Conservation (phyloP, 768 basidiomycete species). For the Neoboletus magnificus region DNA sequence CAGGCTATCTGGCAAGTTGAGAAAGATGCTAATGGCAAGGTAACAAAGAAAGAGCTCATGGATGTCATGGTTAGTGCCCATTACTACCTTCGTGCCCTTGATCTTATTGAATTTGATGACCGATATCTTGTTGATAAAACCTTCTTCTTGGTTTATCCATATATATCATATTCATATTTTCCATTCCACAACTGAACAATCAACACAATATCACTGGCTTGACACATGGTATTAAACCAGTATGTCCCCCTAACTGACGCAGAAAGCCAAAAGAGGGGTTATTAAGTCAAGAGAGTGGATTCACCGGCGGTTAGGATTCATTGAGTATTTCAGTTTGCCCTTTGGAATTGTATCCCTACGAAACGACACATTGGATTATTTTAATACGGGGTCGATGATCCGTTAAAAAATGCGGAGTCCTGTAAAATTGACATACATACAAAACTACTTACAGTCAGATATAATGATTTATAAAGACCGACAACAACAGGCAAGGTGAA, state of each 20-base stretch:
- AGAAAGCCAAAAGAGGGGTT: conserved; percentile 38
- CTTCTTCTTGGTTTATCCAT: background rate
- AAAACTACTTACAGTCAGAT: background rate
- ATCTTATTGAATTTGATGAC: conserved; percentile 10
- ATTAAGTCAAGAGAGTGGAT: conserved; percentile 2
- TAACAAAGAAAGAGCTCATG: conserved; percentile 67
- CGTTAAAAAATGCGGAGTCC: background rate
- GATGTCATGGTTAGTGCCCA: conserved; percentile 65
- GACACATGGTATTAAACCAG: conserved; percentile 28
- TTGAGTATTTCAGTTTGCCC: background rate
- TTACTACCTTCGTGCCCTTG: conserved; percentile 3
- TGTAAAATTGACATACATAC: background rate
- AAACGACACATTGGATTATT: background rate
- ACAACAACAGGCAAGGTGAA: background rate
- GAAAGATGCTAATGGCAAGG: conserved; percentile 66
- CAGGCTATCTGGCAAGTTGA: conserved; percentile 76
- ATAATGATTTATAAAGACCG: conserved; percentile 19
- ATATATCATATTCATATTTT: background rate
- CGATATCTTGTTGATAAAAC: background rate
- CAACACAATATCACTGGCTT: background rate
- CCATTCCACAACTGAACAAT: background rate
- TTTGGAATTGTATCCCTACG: background rate
- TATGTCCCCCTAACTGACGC: conserved; percentile 71
- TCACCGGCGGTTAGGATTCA: background rate
- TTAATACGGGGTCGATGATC: background rate